phyloP scores from a whole-genome alignment of 192 early-diverging fungal species.

The Gigaspora rosea region DNA sequence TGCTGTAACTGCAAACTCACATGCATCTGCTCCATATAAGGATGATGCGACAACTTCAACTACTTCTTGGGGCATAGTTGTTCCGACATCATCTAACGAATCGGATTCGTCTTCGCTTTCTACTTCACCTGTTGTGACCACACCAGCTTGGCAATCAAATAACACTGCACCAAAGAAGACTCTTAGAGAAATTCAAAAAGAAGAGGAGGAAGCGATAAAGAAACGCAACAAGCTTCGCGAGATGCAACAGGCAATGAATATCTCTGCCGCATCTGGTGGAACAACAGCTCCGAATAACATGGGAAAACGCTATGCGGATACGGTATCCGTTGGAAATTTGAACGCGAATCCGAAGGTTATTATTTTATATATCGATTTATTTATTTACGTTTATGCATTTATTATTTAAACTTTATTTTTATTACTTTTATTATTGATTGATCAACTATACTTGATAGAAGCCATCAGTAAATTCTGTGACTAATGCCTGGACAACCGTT shows the following conservation, averaged over 20 bases:
- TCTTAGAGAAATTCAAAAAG: conserved; percentile 57
- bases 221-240: conserved; percentile 40
- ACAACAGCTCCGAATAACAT: conserved; percentile 31
- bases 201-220: conserved; percentile 56
- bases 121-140: conserved; percentile 15
- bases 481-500: conserved; percentile 44
- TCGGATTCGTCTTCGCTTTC: conserved; percentile 32
- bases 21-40: conserved; percentile 24
- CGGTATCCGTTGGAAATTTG: conserved; percentile 37
- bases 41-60: conserved; percentile 26
- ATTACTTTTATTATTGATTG: neutral
- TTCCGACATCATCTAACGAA: conserved; percentile 33
- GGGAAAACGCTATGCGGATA: conserved; percentile 49
- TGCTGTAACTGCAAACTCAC: conserved; percentile 22
- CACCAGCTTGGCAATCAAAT: conserved; percentile 40
- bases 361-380: neutral
- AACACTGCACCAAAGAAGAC: conserved; percentile 54
- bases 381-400: neutral
- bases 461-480: conserved; percentile 10
- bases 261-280: conserved; percentile 27
- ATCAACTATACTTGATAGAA: conserved; percentile 8
- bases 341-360: conserved; percentile 19
- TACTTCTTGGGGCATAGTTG: conserved; percentile 45
- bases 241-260: conserved; percentile 37
- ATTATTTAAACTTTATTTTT: neutral